Percentiles rank a stretch among this genome's conserved stretches.
phyloP scores from a whole-genome alignment of 345 rosid species.

The Raphanus sativus region DNA sequence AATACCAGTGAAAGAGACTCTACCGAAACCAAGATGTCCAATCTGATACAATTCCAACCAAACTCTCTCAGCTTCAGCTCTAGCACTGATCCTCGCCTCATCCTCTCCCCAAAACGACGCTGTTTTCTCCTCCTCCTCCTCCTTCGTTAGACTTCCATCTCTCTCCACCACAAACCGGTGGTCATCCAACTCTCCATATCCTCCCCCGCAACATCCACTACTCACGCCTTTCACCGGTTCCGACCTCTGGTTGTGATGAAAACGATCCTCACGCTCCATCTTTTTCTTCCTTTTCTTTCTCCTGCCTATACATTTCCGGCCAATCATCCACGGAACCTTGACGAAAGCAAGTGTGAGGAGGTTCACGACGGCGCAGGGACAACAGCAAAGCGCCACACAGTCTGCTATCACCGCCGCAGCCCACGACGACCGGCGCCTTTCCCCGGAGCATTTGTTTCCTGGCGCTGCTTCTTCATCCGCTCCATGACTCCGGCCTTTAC shows the following conservation, averaged over 20 bases:
- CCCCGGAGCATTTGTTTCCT: conserved; percentile 52
- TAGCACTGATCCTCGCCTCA: conserved; percentile 39
- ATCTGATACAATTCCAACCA: conserved; percentile 72
- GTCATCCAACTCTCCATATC: conserved; percentile 20
- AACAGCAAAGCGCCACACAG: conserved; percentile 82
- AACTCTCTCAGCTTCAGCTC: conserved; percentile 58
- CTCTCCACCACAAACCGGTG: conserved; percentile 40
- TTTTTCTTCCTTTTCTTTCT: conserved; percentile 25
- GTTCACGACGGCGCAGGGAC: conserved; percentile 74
- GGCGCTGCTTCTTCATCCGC: conserved; percentile 18
- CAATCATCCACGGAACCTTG: conserved; percentile 70
- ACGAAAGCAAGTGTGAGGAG: conserved; percentile 61
- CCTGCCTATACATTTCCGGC: conserved; percentile 52
- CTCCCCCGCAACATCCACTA: conserved; percentile 30
- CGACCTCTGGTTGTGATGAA: conserved; percentile 1
- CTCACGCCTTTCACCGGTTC: conserved; percentile 38
- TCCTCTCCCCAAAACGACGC: conserved; percentile 37
- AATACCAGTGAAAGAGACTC: conserved; percentile 69
- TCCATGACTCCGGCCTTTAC: conserved; percentile 21
- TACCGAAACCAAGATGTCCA: conserved; percentile 84
- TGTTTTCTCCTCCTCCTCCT: conserved; percentile 25
- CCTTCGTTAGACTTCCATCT: conserved; percentile 38
- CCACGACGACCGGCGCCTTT: conserved; percentile 67
- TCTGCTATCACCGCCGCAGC: conserved; percentile 73
- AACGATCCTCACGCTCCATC: conserved; percentile 4